Evolutionary conservation across 75 land plant genomes (phyloP), one percentile per base, ranked within the genome.

Genomic region (Pseudotsuga menziesii): DNA sequence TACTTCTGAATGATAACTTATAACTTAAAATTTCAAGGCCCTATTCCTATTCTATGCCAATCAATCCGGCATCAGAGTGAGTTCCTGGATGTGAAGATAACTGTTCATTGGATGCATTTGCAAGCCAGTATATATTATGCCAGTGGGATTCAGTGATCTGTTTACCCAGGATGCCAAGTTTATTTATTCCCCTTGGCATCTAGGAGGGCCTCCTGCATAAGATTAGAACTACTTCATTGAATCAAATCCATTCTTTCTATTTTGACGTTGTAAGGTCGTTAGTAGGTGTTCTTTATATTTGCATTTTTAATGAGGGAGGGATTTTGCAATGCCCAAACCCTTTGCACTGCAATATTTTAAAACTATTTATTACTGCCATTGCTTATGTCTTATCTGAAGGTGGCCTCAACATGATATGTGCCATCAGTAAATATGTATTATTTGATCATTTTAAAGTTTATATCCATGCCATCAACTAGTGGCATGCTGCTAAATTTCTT

Each of bases 191-290:
- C 72, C 39, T 4, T 41, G 72, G 72, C 25, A 69, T 41, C 20
- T 69, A 25, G 44, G 48, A 36, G 41, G 41, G 23, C 39, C 4
- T 19, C n/a, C 52, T 69, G 16, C 52, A 39, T 23, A 35, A 66
- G 44, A 66, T 27, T 14, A 17, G 54, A 69, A 22, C 72, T 69
- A 69, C 12, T 48, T 1, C 9, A 48, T 69, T 69, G 41, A 69
- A 41, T 69, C 72, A 39, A 17, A 69, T 69, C 41, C 72, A 69
- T 69, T 69, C 72, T 29, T 39, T 69, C 39, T 39, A 39, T 69
- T 35, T 64, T 69, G 23, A 6, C 41, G 25, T 6, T 36, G 22
- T 69, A 69, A 69, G 72, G 72, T 69, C n/a, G 25, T 16, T 36
- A 7, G 39, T 39, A 69, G 72, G 72, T 69, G 41, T 69, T 69